These are phyloP conservation scores for Mycena capillaripes DNA, from an alignment of 768 basidiomycete species.

Conservation along the genomic window DNA sequence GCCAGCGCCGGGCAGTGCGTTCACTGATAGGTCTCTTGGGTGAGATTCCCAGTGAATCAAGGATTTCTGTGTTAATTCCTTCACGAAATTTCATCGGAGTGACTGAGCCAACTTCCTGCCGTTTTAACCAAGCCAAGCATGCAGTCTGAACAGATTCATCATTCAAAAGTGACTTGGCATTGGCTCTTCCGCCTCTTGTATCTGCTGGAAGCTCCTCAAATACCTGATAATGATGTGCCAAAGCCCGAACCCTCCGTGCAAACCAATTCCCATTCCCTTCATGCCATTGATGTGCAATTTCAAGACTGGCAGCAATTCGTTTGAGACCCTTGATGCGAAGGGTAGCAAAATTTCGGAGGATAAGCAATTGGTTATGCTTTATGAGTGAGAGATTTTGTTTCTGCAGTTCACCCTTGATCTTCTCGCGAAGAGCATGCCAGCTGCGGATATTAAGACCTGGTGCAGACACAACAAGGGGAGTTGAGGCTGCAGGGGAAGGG, in stretches of 20 bases:
- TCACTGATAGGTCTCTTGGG: constrained; percentile 41
- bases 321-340: constrained; percentile 47
- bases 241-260: constrained; percentile 44
- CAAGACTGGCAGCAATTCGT: constrained; percentile 45
- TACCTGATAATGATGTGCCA: constrained; percentile 52
- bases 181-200: constrained; percentile 40
- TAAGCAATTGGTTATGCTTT: constrained; percentile 48
- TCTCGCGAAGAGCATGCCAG: constrained; percentile 42
- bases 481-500: neutral
- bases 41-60: constrained; percentile 48
- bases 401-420: constrained; percentile 44
- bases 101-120: constrained; percentile 43
- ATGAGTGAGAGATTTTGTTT: constrained; percentile 41
- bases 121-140: constrained; percentile 39
- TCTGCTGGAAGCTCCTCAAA: constrained; percentile 51
- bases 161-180: constrained; percentile 33
- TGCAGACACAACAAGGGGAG: too few species aligned
- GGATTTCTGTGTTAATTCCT: constrained; percentile 45
- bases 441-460: neutral
- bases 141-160: constrained; percentile 41
- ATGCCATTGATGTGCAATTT: constrained; percentile 56
- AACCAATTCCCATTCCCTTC: constrained; percentile 45
- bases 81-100: constrained; percentile 43
- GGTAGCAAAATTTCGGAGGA: constrained; percentile 52
- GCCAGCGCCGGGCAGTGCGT: constrained; percentile 54